Evolutionary conservation across 2,329 filamentous ascomycete species (phyloP).

Genomic region (Lasiodiplodia citricola): DNA sequence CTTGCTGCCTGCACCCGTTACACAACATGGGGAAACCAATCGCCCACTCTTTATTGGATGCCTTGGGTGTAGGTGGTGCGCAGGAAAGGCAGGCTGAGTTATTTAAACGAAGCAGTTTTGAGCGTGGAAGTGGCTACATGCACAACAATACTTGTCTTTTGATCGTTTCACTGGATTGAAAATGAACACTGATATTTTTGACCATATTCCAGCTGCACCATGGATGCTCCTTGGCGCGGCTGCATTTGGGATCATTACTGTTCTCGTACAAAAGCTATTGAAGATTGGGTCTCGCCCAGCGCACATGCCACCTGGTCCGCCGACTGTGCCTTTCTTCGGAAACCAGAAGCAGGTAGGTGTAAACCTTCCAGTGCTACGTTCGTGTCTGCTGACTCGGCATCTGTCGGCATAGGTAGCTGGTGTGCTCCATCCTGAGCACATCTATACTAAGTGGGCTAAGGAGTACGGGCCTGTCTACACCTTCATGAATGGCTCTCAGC

Average conservation of each 20-base stretch:
- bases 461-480: slow-evolving; percentile 60
- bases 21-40: not conserved
- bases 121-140: not conserved
- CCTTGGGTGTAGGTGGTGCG: too few species aligned
- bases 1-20: not conserved
- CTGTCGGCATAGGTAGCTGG: not conserved
- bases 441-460: slow-evolving; percentile 58
- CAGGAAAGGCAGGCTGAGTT: not conserved
- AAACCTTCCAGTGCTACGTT: too few species aligned
- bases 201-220: not conserved
- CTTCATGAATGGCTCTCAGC: slow-evolving; percentile 52
- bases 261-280: not conserved
- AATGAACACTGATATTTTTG: not conserved
- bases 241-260: not conserved
- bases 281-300: slow-evolving; percentile 35
- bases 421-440: slow-evolving; percentile 44
- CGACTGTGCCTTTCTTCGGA: slow-evolving; percentile 57
- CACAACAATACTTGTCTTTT: not conserved
- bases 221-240: not conserved
- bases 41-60: not conserved
- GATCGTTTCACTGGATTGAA: not conserved
- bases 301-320: slow-evolving; percentile 56
- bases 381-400: not conserved
- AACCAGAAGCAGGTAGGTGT: slow-evolving; percentile 53
- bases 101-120: not conserved